Conservation (phyloP, 257 asterid species). For the Solanum chaucha region DNA sequence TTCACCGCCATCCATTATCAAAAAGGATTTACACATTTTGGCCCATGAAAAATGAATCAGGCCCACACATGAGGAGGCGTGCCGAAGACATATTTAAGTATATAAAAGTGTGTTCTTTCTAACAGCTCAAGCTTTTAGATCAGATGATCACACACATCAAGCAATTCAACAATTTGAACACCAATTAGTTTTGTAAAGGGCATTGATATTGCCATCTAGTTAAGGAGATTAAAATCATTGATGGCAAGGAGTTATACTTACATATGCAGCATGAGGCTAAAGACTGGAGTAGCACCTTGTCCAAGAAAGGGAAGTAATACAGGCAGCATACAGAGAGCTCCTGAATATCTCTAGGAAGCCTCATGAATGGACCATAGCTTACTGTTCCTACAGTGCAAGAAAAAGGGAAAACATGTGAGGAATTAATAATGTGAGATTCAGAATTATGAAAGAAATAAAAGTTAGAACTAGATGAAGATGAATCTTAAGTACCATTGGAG, state of each 20-base stretch:
- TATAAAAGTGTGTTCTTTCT: background rate
- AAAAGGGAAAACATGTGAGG: background rate
- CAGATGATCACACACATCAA: background rate
- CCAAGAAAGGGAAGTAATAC: constrained; percentile 57
- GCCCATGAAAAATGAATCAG: background rate
- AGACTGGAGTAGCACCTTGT: constrained; percentile 56
- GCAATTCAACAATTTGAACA: background rate
- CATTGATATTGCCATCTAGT: background rate
- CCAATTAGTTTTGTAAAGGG: background rate
- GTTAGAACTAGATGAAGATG: background rate
- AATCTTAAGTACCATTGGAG: constrained; percentile 34
- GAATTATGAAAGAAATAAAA: constrained; percentile 2
- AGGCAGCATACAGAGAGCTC: constrained; percentile 77
- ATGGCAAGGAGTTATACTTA: constrained; percentile 27
- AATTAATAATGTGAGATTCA: constrained; percentile 1
- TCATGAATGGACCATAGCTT: constrained; percentile 70
- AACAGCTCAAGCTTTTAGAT: background rate
- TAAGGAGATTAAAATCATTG: background rate
- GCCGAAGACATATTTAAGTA: background rate
- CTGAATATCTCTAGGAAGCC: constrained; percentile 63
- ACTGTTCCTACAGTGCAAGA: constrained; percentile 17
- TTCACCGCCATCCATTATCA: background rate
- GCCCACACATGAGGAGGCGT: background rate
- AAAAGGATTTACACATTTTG: background rate
- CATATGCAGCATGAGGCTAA: constrained; percentile 75